Base-by-base conservation (phyloP, 768 basidiomycete genomes). In the Phlegmacium glaucopus region DNA sequence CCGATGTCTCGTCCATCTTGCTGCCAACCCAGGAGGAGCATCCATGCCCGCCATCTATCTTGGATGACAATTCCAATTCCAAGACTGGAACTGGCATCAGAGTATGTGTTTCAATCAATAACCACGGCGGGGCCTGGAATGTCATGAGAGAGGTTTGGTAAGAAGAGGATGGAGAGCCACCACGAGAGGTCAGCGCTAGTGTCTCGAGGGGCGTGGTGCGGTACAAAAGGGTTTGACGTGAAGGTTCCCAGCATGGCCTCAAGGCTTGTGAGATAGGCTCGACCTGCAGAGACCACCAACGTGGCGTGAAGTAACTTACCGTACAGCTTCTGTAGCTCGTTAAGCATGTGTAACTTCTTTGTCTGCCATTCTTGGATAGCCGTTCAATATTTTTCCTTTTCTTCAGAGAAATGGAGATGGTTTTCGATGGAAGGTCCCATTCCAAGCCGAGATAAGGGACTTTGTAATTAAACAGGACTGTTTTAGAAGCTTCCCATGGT, bases 201-300 rank as follows among this genome's bases (percentile, higher is more conserved):
- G 0, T 6, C 6, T 35, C 27, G 37, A 15, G 45, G 49, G 3
- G 50, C 27, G 16, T 9, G 46, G 27, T 53, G 62, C 4, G 59
- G 68, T 35, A 57, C 36, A 59, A 65, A 66, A 12, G 67, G 68
- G 37, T 56, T 42, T 3, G 60, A n/a, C 22, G 44, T 11, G 36
- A 54, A 65, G 0, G 53, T 29, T 0, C 37, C 16, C 0, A 73
- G 25, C 61, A 72, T 68, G 48, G 53, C 9, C 39, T 72, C 63
- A 7, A 72, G 38, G n/a, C 44, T 45, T 8, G 66, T 71, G 32
- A 74, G 63, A 53, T 71, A 73, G 1, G 72, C 67, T 0, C 30
- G 30, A 8, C 66, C 72, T 8, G 1, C 29, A 2, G 57, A 58
- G 1, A 67, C 13, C 2, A 69, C 47, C 0, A 53, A 38, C 18